Base-by-base conservation (phyloP, 805 yeast genomes). In the Nakazawaea ambrosiae region DNA sequence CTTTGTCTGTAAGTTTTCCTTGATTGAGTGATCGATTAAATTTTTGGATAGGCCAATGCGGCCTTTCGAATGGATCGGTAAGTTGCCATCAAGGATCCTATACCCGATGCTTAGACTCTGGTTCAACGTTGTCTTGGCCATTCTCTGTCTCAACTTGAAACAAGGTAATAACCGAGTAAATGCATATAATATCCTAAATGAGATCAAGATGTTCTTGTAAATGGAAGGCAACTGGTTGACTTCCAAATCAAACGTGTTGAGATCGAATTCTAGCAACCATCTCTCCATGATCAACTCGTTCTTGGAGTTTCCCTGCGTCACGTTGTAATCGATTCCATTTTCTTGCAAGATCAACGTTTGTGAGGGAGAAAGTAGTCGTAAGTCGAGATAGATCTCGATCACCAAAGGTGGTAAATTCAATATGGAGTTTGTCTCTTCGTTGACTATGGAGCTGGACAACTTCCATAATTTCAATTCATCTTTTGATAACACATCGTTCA, bases 251-350 rank as follows among this genome's bases (percentile, higher is more conserved):
- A 53, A 63, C 19, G 54, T 56, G 29, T 60, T 62, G 14, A 73
- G 58, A 49, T 82, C 89, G 43, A 89, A 73, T 55, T 89, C 96
- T 24, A 92, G 61, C 18, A 87, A 66, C 98, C 98, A 92, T 42
- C 98, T 70, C 53, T 92, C 98, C 40, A 92, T 61, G 2, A 92
- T 96, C n/a, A 92, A 74, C 57, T 90, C 97, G 14, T 75, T 68
- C 49, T 82, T 82, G 49, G 73, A 75, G 3, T 71, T 65, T 11
- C 81, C 81, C 41, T 68, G 74, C 8, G 81, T 65, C 10, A 78
- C 78, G 8, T 71, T 62, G 72, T 81, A 78, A 11, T 68, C 50
- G 44, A 66, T 65, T 18, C 68, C 72, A 6, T 20, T 9, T 16
- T 81, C 89, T 20, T 63, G 63, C 27, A 84, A 55, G 24, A 77